A percentile compares a stretch with the other conserved stretches of the same genome.
These are phyloP conservation scores for Solanum clarkiae DNA, from an alignment of 257 asterid genomes.

Conservation along the genomic window DNA sequence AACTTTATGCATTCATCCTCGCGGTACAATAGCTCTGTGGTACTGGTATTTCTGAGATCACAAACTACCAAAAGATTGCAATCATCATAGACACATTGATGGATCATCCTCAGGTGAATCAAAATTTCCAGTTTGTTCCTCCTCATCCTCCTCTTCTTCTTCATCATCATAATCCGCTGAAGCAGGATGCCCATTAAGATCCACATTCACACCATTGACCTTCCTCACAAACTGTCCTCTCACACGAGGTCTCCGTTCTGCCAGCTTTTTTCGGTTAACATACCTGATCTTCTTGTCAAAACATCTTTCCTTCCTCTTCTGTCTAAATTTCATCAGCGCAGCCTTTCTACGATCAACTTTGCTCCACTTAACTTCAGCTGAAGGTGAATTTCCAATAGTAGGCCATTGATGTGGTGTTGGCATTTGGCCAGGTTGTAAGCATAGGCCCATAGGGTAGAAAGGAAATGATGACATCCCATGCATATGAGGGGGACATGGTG, in stretches of 20 bases:
- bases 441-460: conserved; percentile 55
- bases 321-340: conserved; percentile 84
- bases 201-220: conserved; percentile 56
- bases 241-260: conserved; percentile 92
- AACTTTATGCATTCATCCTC: neutral
- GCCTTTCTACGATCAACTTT: conserved; percentile 77
- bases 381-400: conserved; percentile 27
- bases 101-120: conserved; percentile 9
- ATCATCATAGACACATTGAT: neutral
- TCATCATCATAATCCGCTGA: conserved; percentile 50
- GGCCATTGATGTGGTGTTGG: conserved; percentile 57
- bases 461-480: conserved; percentile 54
- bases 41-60: neutral
- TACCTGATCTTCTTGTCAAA: conserved; percentile 92
- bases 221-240: conserved; percentile 95
- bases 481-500: conserved; percentile 45
- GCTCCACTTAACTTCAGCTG: conserved; percentile 28
- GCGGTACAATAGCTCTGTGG: neutral
- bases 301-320: conserved; percentile 86
- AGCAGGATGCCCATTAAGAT: conserved; percentile 81
- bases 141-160: conserved; percentile 23
- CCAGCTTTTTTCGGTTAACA: conserved; percentile 73
- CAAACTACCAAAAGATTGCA: neutral
- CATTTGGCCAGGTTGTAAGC: conserved; percentile 65
- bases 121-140: neutral